Percentiles rank a stretch among this genome's conserved stretches.
Evolutionary conservation across 805 yeast species (phyloP).

Genomic region (Metschnikowia gelsemii): DNA sequence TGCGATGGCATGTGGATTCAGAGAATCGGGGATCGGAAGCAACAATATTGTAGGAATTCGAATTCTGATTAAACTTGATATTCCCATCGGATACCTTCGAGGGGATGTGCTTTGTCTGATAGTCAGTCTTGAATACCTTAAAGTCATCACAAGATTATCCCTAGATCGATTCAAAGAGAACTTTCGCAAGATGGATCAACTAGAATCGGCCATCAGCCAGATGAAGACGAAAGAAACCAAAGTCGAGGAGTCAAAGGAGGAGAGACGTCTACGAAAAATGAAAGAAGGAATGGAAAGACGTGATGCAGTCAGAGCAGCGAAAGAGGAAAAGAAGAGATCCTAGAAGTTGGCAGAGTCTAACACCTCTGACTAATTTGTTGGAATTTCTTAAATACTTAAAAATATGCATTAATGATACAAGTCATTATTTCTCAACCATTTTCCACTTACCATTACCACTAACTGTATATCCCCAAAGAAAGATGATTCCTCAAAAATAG

Average conservation of each 20-base stretch:
- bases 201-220: constrained; percentile 43
- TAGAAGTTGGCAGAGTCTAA: constrained; percentile 7
- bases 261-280: constrained; percentile 52
- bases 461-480: background rate
- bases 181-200: constrained; percentile 49
- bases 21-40: constrained; percentile 84
- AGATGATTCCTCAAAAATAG: too few relatives aligned
- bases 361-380: background rate
- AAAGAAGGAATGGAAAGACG: constrained; percentile 44
- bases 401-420: too few relatives aligned
- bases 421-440: too few relatives aligned
- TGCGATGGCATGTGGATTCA: constrained; percentile 82
- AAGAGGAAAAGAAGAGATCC: constrained; percentile 13
- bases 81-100: constrained; percentile 65
- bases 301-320: constrained; percentile 20
- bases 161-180: constrained; percentile 68
- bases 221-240: constrained; percentile 21
- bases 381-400: too few relatives aligned
- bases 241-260: constrained; percentile 52
- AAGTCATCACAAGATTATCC: constrained; percentile 53
- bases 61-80: constrained; percentile 68
- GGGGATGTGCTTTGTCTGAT: constrained; percentile 36
- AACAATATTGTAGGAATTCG: constrained; percentile 78
- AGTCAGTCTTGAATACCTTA: constrained; percentile 53
- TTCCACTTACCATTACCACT: background rate